These are phyloP conservation scores for Beauveria asiatica DNA, from an alignment of 2,329 filamentous ascomycete genomes.

Conservation along the genomic window DNA sequence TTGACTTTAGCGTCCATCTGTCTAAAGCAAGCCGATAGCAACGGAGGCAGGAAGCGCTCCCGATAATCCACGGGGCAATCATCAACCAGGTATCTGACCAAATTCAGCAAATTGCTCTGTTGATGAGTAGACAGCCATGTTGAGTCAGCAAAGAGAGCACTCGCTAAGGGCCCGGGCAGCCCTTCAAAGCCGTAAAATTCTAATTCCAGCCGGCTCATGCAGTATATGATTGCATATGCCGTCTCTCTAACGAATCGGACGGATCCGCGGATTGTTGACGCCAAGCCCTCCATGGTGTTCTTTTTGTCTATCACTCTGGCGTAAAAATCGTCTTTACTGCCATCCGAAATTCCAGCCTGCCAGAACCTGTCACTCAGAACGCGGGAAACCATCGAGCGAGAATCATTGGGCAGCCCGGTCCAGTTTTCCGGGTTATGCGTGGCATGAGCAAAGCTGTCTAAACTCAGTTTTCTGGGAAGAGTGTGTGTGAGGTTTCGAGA, in stretches of 20 bases:
- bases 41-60: constrained; percentile 72
- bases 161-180: constrained; percentile 72
- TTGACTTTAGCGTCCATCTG: constrained; percentile 85
- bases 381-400: constrained; percentile 67
- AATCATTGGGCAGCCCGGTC: constrained; percentile 64
- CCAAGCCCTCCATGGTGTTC: constrained; percentile 82
- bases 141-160: constrained; percentile 76
- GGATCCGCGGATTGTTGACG: constrained; percentile 83
- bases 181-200: constrained; percentile 88
- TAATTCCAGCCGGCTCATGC: constrained; percentile 77
- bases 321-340: constrained; percentile 95
- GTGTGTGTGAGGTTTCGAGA: background rate
- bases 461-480: constrained; percentile 9
- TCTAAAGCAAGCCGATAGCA: constrained; percentile 72
- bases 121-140: constrained; percentile 83
- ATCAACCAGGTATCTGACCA: constrained; percentile 82
- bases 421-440: constrained; percentile 85
- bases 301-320: constrained; percentile 83
- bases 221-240: constrained; percentile 89
- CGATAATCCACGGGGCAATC: constrained; percentile 78
- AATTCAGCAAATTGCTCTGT: constrained; percentile 82
- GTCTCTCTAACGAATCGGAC: constrained; percentile 86
- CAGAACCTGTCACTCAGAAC: constrained; percentile 94
- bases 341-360: constrained; percentile 94
- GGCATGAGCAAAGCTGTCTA: constrained; percentile 69